Evolutionary conservation across 2,329 filamentous ascomycete genomes (phyloP).

Genomic region (Calonectria hawksworthii): DNA sequence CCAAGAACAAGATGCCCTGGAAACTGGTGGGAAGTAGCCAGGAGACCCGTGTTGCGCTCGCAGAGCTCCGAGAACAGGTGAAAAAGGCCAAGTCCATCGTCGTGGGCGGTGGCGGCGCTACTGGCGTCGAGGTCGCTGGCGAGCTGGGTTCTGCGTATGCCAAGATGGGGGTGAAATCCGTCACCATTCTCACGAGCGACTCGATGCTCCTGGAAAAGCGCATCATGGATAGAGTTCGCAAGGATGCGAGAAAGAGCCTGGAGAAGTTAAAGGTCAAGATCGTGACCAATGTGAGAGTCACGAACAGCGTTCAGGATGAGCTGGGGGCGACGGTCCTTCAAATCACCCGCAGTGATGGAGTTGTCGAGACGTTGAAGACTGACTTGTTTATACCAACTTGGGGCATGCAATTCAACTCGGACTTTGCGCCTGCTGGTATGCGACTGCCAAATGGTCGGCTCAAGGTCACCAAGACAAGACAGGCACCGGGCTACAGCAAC

Average conservation of each 20-base stretch:
- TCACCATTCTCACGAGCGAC: constrained; percentile 8
- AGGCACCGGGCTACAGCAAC: constrained; percentile 5
- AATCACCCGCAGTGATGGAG: neutral
- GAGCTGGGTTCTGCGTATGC: constrained; percentile 14
- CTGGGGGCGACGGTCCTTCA: neutral
- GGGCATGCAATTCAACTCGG: constrained; percentile 17
- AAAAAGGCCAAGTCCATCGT: constrained; percentile 19
- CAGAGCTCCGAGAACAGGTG: neutral
- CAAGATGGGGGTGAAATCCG: neutral
- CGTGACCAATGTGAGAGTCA: neutral
- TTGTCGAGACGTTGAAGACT: neutral
- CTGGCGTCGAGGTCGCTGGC: constrained; percentile 22
- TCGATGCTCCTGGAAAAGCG: constrained; percentile 2
- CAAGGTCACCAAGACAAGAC: constrained; percentile 2
- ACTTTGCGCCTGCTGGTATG: constrained; percentile 15
- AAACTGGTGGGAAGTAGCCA: neutral
- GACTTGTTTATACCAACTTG: constrained; percentile 21
- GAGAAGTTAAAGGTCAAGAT: neutral
- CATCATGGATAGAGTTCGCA: constrained; percentile 4
- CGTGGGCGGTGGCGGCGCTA: constrained; percentile 10
- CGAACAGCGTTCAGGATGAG: neutral
- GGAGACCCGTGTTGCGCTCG: neutral
- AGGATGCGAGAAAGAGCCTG: neutral
- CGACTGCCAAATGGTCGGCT: neutral
- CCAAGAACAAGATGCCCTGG: constrained; percentile 10